Base-by-base conservation (phyloP, 352 stramenopile genomes). In the Aphanomyces stellatus region DNA sequence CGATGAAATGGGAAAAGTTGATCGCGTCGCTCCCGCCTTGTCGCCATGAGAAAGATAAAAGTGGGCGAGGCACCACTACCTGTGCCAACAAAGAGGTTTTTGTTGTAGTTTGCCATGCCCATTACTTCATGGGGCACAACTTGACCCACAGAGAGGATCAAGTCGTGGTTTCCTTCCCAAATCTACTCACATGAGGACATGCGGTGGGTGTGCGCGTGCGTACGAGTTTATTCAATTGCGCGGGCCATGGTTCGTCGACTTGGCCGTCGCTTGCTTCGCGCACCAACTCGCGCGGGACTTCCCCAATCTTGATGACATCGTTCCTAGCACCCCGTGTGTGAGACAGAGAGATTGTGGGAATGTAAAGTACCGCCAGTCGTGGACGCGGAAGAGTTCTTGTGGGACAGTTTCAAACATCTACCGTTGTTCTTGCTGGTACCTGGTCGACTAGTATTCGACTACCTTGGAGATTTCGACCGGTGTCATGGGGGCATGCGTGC, bases 91-190 rank as follows among this genome's bases (percentile, higher is more conserved):
- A 99, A 98, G 22, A 99, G 79, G 72, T 99, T 99, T 78, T 99
- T 99, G 84, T 98, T 99, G 79, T 93, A 98, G 77, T 99, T 99
- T n/a, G 96, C 95, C 96, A 99, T 99, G 17, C 96, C 95, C 86
- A 97, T 97, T 31, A 98, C 96, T 76, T 99, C 95, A 69, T 99
- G 96, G 1, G 96, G 96, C 10, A 98, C 95, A 19, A 99, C 94
- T 80, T 99, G 96, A 25, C 96, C 96, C 71, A 99, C 97, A 8
- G 92, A 98, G 4, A 99, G 65, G 25, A 99, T 88, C 22, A 98
- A 71, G 62, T 98, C 88, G 75, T 96, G 88, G 3, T 81, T 65
- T 25, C 95, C 96, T 27, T 96, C 88, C 93, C 93, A 98, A 11
- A 94, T 66, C 85, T 94, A 49, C 22, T 25, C 30, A 5, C 8